These are phyloP conservation scores for Tolypocladium pustulatum DNA, from an alignment of 2,329 filamentous ascomycete genomes.

Conservation along the genomic window DNA sequence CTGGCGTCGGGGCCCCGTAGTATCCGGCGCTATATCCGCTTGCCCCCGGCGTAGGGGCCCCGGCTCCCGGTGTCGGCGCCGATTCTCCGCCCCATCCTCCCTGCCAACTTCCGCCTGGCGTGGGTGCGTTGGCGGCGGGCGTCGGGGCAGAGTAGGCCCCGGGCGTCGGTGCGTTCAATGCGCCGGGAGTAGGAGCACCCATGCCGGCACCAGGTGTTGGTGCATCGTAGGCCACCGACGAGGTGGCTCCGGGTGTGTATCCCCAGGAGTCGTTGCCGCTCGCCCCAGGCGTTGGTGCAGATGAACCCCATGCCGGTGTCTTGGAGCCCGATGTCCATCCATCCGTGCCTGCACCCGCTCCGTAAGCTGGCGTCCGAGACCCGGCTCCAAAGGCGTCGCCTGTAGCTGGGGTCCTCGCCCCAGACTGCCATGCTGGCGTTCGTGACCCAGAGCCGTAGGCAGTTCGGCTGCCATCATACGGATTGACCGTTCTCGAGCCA, in stretches of 20 bases:
- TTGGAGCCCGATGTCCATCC: slow-evolving; percentile 61
- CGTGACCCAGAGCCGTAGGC: slow-evolving; percentile 65
- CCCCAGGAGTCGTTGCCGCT: slow-evolving; percentile 51
- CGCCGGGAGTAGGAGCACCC: slow-evolving; percentile 50
- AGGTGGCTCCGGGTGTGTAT: slow-evolving; percentile 40
- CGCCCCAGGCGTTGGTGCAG: slow-evolving; percentile 47
- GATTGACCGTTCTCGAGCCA: slow-evolving; percentile 56
- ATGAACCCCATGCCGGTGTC: slow-evolving; percentile 62
- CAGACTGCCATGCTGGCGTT: slow-evolving; percentile 70
- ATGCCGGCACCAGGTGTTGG: slow-evolving; percentile 53
- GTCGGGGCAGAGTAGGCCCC: slow-evolving; percentile 57
- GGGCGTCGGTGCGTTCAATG: slow-evolving; percentile 60
- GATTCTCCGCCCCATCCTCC: slow-evolving; percentile 50
- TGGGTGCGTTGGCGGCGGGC: slow-evolving; percentile 55
- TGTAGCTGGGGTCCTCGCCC: slow-evolving; percentile 57
- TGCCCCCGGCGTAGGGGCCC: slow-evolving; percentile 60
- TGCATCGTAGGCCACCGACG: slow-evolving; percentile 52
- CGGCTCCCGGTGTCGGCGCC: slow-evolving; percentile 55
- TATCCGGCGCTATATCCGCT: slow-evolving; percentile 34
- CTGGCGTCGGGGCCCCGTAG: slow-evolving; percentile 55
- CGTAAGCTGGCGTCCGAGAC: slow-evolving; percentile 58
- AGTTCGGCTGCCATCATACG: slow-evolving; percentile 64
- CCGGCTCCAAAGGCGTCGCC: slow-evolving; percentile 54
- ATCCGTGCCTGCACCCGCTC: slow-evolving; percentile 33
- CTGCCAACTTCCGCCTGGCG: slow-evolving; percentile 54